Evolutionary conservation across 768 basidiomycete genomes (phyloP), one percentile per base, ranked within the genome.

Genomic region (Boletus rufocinnamomeus): DNA sequence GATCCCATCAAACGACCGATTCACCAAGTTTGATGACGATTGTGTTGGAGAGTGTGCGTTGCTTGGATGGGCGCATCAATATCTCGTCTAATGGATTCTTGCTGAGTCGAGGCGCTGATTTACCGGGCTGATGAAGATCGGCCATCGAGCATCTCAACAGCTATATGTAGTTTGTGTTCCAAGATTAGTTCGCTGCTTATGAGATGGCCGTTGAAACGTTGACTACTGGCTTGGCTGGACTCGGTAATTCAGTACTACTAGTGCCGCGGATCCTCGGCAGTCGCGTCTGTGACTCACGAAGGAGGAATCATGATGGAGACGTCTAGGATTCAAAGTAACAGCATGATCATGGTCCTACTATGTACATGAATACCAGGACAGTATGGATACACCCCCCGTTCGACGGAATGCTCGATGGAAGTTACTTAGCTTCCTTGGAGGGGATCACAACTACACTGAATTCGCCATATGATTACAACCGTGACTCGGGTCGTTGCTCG

Each of bases 11-110:
- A 43, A 30, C 60, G n/a, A 27, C 6, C n/a, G 60, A 30, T 80
- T 63, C 52, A 89, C 89, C 91, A 23, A 94, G 82, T 74, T 94
- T 94, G 75, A 94, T 92, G 53, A 94, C 90, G 61, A 94, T 89
- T 5, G 88, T 93, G 63, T 78, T 82, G 14, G 82, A 77, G 14
- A 67, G 54, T 1, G 63, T 56, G 38, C 71, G 71, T 17, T 60
- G 66, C 54, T 69, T 72, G 34, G 55, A 59, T 23, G 55, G 27
- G 23, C 65, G 69, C 60, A 63, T 57, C 34, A 40, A 19, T 11
- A 11, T 43, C 43, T 68, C 66, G n/a, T 63, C 60, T 40, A 23
- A 49, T 27, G 32, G 10, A 38, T 32, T 43, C 32, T 21, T 62
- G 57, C 28, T 13, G 19, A 27, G 43, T n/a, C 38, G 56, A 35